A percentile compares a stretch with the other conserved stretches of the same genome.
These are phyloP conservation scores for Priceomyces carsonii DNA, from an alignment of 805 yeast species.

Conservation along the genomic window DNA sequence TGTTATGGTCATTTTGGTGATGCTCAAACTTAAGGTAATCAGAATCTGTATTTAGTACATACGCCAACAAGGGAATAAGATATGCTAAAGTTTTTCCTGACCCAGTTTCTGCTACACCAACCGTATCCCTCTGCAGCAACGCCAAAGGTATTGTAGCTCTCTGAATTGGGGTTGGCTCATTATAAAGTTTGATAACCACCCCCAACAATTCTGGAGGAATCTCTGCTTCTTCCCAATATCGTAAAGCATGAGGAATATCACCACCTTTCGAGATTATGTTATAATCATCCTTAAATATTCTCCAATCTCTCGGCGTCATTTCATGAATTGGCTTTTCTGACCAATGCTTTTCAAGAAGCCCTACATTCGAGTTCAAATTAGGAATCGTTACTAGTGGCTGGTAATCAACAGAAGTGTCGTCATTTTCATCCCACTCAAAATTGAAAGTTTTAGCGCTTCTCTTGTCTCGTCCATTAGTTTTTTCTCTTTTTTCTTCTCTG, in stretches of 20 bases:
- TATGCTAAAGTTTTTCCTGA: constrained; percentile 92
- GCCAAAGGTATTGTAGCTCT: constrained; percentile 82
- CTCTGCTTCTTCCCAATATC: constrained; percentile 70
- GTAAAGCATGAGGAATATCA: constrained; percentile 55
- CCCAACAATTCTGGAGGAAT: constrained; percentile 29
- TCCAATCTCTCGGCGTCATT: constrained; percentile 89
- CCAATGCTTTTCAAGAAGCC: constrained; percentile 53
- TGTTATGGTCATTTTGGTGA: constrained; percentile 51
- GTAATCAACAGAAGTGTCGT: constrained; percentile 58
- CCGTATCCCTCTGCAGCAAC: constrained; percentile 57
- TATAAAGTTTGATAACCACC: constrained; percentile 43
- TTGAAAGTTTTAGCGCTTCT: constrained; percentile 43
- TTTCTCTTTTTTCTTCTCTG: constrained; percentile 1
- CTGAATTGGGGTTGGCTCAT: constrained; percentile 87
- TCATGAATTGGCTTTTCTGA: constrained; percentile 56
- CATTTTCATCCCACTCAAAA: constrained; percentile 69
- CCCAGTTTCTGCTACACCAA: constrained; percentile 96
- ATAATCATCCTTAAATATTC: constrained; percentile 78
- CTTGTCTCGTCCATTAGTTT: constrained; percentile 7
- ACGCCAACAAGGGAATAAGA: constrained; percentile 67
- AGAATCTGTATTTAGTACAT: constrained; percentile 39
- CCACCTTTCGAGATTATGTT: constrained; percentile 57
- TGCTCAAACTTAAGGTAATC: constrained; percentile 37
- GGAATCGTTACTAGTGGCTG: constrained; percentile 39
- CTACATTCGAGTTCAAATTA: constrained; percentile 6